Base-by-base conservation (phyloP, 192 early-diverging fungal genomes). In the Paraglomus brasilianum region DNA sequence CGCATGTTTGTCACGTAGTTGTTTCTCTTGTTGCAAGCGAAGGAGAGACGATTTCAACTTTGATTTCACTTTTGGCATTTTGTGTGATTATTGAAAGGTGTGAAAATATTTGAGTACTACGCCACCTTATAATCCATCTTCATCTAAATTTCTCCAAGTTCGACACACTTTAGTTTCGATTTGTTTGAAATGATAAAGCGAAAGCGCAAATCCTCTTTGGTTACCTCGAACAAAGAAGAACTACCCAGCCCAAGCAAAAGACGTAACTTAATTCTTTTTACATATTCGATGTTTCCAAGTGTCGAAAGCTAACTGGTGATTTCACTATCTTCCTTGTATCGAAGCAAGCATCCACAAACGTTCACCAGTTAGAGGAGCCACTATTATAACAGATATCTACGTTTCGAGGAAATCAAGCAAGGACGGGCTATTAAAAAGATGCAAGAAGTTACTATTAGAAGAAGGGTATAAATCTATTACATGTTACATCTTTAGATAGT, bases 341-440 rank as follows among this genome's bases (percentile, higher is more conserved):
- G 43, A 21, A 76, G 80, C 78, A 42, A 63, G 72, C 6, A 66
- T 84, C 43, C 75, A 86, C 50, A 89, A 89, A 75, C 70, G 90
- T 5, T 66, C 77, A 40, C 89, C 91, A 57, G 74, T 86, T 57
- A 77, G 86, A 24, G 81, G 89, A 13, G 81, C 87, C 10, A 86
- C 85, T 7, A 80, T 84, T 17, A 79, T 81, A 41, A 87, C 84
- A 8, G 91, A 95, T 73, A 91, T 95, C 38, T 95, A 93, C 72
- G 86, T 92, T 19, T 91, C 93, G 0, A 71, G 79, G 7, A 87
- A 86, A 48, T 86, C 86, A 8, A 81, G 77, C 56, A 84, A 89
- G 73, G 75, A 71, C 59, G 79, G 82, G 39, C 87, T 85, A 46
- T 74, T 90, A 24, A 80, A 76, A 9, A 80, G 87, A 14, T 87